Evolutionary conservation across 306 rosid genomes (phyloP), one percentile per base, ranked within the genome.

Genomic region (Vigna mungo): DNA sequence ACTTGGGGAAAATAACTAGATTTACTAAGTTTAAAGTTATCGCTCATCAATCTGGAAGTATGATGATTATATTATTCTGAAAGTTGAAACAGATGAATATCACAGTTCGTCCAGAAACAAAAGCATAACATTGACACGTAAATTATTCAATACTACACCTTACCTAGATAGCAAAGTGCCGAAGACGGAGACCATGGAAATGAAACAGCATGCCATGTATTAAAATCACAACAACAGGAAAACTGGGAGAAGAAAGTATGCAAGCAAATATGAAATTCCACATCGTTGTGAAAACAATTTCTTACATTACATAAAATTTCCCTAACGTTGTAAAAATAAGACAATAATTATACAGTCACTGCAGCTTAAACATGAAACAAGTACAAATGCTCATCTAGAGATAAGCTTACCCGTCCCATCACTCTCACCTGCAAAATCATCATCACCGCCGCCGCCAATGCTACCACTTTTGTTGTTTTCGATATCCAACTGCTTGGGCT

Each of bases 371-470:
- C 52, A 83, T 16, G 52, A 80, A 77, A 86, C 58, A 80, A 82
- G 61, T 72, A 80, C 83, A 86, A 60, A 77, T 74, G 47, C 83
- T 90, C 88, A 92, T 70, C 82, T 79, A 48, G 93, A 84, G 56
- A 87, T 82, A 83, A 80, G 85, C 87, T 85, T 90, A 87, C 85
- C 90, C 83, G 48, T 86, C 46, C 85, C 89, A 59, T 80, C 87
- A 78, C 75, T 83, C 79, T 87, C 90, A 49, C 56, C 82, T 15
- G 27, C 83, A 80, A 64, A 80, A 44, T 81, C 88, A 75, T 81
- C 88, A 75, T 78, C 87, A 52, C 21, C 56, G 51, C 43, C 51
- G 6, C 34, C 32, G 10, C 34, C 60, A 27, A 41, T 41, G 46
- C 25, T 8, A 7, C 9, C 63, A 39, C 7, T 46, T 52, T 8